Conservation (phyloP, 106 monocot species). For the Dendrobium nobile region DNA sequence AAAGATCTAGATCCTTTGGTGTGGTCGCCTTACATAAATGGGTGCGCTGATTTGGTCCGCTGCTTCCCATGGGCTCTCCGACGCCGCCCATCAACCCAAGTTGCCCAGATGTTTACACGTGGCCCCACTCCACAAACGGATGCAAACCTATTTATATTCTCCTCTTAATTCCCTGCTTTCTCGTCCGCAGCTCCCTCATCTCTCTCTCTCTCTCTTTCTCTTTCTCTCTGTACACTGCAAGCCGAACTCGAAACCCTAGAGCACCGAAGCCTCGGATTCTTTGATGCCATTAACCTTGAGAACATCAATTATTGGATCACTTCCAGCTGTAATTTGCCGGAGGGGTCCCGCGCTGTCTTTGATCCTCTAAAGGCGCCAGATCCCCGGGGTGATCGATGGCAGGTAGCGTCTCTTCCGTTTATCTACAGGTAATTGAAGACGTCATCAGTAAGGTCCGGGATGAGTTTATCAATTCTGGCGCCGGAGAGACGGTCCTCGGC, state of each 20-base stretch:
- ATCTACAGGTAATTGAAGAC: conserved; percentile 85
- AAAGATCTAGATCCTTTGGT: no score
- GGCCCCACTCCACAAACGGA: conserved; percentile 28
- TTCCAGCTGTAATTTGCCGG: conserved; percentile 1
- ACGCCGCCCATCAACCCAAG: background rate
- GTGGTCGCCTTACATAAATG: background rate
- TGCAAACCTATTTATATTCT: conserved; percentile 58
- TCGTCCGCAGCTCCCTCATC: conserved; percentile 19
- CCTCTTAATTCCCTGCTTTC: conserved; percentile 28
- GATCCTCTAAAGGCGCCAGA: background rate
- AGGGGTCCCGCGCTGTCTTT: background rate
- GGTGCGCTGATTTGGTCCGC: background rate
- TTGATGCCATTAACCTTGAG: background rate
- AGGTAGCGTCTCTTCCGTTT: conserved; percentile 57
- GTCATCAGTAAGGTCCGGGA: conserved; percentile 83
- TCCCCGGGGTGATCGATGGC: conserved; percentile 23
- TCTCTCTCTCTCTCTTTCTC: conserved; percentile 4
- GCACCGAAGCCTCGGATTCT: background rate
- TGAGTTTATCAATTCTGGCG: conserved; percentile 57
- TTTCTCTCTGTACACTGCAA: conserved; percentile 4
- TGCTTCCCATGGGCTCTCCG: no score
- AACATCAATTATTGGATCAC: background rate
- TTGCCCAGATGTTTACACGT: conserved; percentile 26
- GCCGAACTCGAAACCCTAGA: conserved; percentile 25
- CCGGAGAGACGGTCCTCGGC: conserved; percentile 57